A percentile compares a stretch with the other conserved stretches of the same genome.
These are phyloP conservation scores for Xylariaceae sp. DNA, from an alignment of 2,329 filamentous ascomycete species.

Conservation along the genomic window DNA sequence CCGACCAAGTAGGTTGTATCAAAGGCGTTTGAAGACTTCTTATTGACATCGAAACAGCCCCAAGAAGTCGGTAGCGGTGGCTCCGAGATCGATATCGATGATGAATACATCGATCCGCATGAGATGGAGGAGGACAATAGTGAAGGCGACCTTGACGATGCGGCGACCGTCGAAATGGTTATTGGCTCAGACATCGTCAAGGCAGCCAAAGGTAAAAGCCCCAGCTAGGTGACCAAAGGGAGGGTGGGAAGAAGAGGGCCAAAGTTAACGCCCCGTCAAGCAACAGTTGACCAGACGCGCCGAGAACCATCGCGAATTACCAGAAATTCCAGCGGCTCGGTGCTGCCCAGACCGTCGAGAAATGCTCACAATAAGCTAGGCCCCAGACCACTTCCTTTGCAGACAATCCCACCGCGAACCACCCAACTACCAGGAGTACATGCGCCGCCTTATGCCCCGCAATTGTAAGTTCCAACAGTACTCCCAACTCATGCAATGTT, in stretches of 20 bases:
- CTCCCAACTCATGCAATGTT: not conserved
- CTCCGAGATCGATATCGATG: constrained; percentile 26
- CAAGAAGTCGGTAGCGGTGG: constrained; percentile 22
- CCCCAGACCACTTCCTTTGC: not conserved
- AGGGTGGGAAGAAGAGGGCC: constrained; percentile 16
- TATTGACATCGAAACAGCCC: constrained; percentile 23
- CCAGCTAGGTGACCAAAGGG: constrained; percentile 13
- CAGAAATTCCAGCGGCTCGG: not conserved
- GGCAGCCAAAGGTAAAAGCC: constrained; percentile 15
- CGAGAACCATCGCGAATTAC: constrained; percentile 5
- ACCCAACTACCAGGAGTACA: not conserved
- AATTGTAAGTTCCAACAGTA: constrained; percentile 1
- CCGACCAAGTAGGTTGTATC: constrained; percentile 32
- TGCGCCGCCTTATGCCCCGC: not conserved
- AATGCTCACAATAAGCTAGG: not conserved
- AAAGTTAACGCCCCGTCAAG: constrained; percentile 26
- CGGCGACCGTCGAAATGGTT: not conserved
- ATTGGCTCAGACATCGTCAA: not conserved
- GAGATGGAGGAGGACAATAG: constrained; percentile 24
- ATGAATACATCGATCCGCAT: constrained; percentile 28
- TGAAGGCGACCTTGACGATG: constrained; percentile 13
- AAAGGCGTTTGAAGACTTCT: constrained; percentile 23
- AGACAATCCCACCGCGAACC: not conserved
- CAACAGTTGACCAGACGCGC: constrained; percentile 4
- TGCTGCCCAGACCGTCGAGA: not conserved